These are phyloP conservation scores for Sphaerulina musiva DNA, from an alignment of 2,329 filamentous ascomycete genomes.

Conservation along the genomic window DNA sequence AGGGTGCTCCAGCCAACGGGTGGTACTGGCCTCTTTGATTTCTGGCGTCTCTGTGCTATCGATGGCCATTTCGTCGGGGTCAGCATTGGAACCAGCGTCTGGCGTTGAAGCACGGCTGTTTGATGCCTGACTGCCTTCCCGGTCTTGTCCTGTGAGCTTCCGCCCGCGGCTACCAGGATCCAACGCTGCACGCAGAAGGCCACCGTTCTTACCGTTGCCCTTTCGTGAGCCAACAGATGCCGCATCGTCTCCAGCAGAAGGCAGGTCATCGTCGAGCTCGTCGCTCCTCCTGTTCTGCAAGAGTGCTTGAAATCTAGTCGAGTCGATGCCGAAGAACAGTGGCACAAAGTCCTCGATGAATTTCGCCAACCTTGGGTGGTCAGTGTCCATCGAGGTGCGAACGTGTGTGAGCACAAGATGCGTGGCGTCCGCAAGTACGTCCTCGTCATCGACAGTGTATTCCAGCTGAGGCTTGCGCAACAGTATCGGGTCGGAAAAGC, in stretches of 20 bases:
- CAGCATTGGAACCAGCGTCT: conserved; percentile 67
- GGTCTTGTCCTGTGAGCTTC: conserved; percentile 62
- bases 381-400: conserved; percentile 38
- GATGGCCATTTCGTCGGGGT: conserved; percentile 68
- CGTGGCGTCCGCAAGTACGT: conserved; percentile 48
- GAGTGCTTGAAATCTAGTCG: conserved; percentile 55
- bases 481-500: conserved; percentile 24
- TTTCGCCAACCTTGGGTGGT: conserved; percentile 40
- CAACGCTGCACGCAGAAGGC: conserved; percentile 77
- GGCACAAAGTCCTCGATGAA: conserved; percentile 48
- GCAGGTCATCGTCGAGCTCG: conserved; percentile 66
- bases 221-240: conserved; percentile 62
- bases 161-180: conserved; percentile 72
- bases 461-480: conserved; percentile 55
- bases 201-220: conserved; percentile 43
- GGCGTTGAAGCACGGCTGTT: conserved; percentile 85
- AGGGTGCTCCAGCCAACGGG: conserved; percentile 58
- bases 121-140: conserved; percentile 70
- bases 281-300: conserved; percentile 38
- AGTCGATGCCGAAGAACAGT: conserved; percentile 46
- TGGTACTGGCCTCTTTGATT: conserved; percentile 54
- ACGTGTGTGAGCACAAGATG: conserved; percentile 41
- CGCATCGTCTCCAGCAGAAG: conserved; percentile 60
- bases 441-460: conserved; percentile 58
- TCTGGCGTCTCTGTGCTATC: conserved; percentile 23